Base-by-base conservation (phyloP, 2,329 filamentous ascomycete genomes). In the Trichoderma oligosporum region DNA sequence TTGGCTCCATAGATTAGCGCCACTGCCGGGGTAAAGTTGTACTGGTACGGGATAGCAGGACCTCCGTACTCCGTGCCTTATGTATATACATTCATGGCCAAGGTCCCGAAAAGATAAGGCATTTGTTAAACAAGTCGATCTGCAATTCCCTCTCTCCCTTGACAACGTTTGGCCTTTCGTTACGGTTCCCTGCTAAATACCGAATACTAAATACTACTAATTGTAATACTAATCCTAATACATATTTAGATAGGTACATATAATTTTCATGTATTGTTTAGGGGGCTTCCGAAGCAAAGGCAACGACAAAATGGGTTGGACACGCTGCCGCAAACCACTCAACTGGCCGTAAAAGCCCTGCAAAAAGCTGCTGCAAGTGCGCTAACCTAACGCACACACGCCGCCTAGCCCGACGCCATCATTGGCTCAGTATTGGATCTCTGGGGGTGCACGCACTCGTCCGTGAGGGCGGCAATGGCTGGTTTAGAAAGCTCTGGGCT, bases 1-100 rank as follows among this genome's bases (percentile, higher is more conserved):
- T 3, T 64, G 66, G 27, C 66, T 66, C 55, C 55, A 52, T 57
- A 53, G 51, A 54, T 46, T 45, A 46, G 52, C 57, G 57, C 57
- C 57, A 59, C 57, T 48, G 56, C 56, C 56, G 56, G 55, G 53
- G 48, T 48, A 33, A 20, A 20, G 11, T 38, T 18, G 36, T 7
- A 20, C n/a, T 7, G 18, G 36, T 38, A 29, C 12, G 20, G 18
- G 29, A 11, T 29, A 31, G 14, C 14, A 45, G 31, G 8, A 29
- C n/a, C 25, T 44, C 38, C 29, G 25, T 53, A 25, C 18, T 7
- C 20, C 49, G 29, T n/a, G n/a, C n/a, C n/a, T n/a, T n/a, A n/a
- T 35, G 31, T 35, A 35, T 35, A 14, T 35, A 35, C n/a, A n/a
- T 31, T 27, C 29, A 24, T 29, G 20, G 39, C n/a, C 33, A n/a